Percentiles rank a stretch among this genome's conserved stretches.
phyloP scores from a whole-genome alignment of 2,329 filamentous ascomycete species.

The Eutypella sp. region DNA sequence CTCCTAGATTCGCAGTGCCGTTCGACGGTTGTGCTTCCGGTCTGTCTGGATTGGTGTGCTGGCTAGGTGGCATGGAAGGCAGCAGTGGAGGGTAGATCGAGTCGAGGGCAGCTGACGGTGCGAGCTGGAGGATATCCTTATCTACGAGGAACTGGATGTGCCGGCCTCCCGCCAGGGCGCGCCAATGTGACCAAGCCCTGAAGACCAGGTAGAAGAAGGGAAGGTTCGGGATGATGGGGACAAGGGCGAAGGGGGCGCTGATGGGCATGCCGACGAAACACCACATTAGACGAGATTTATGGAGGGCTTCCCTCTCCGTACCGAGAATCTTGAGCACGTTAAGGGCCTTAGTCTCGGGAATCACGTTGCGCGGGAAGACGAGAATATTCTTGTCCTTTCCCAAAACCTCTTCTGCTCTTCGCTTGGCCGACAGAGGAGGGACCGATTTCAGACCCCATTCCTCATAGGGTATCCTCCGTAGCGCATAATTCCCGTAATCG shows the following conservation, averaged over 20 bases:
- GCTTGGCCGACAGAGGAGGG: constrained; percentile 68
- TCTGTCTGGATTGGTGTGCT: constrained; percentile 20
- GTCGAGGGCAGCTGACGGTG: constrained; percentile 66
- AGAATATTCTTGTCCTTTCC: constrained; percentile 65
- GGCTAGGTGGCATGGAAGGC: constrained; percentile 19
- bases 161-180: constrained; percentile 76
- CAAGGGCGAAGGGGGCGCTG: constrained; percentile 71
- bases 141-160: constrained; percentile 78
- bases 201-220: constrained; percentile 96
- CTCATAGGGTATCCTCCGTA: constrained; percentile 87
- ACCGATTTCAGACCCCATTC: constrained; percentile 98
- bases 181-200: constrained; percentile 87
- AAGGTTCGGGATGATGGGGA: constrained; percentile 89
- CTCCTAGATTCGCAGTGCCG: constrained; percentile 6
- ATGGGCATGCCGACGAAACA: constrained; percentile 80
- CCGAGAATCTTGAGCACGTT: constrained; percentile 65
- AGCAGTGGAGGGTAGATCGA: constrained; percentile 55
- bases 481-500: constrained; percentile 76
- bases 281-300: constrained; percentile 72
- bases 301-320: constrained; percentile 73
- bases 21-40: constrained; percentile 15
- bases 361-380: constrained; percentile 67
- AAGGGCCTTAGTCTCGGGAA: constrained; percentile 59
- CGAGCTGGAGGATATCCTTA: constrained; percentile 62
- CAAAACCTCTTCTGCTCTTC: constrained; percentile 57